These are phyloP conservation scores for Cudoniella acicularis DNA, from an alignment of 495 filamentous ascomycete genomes.

Conservation along the genomic window DNA sequence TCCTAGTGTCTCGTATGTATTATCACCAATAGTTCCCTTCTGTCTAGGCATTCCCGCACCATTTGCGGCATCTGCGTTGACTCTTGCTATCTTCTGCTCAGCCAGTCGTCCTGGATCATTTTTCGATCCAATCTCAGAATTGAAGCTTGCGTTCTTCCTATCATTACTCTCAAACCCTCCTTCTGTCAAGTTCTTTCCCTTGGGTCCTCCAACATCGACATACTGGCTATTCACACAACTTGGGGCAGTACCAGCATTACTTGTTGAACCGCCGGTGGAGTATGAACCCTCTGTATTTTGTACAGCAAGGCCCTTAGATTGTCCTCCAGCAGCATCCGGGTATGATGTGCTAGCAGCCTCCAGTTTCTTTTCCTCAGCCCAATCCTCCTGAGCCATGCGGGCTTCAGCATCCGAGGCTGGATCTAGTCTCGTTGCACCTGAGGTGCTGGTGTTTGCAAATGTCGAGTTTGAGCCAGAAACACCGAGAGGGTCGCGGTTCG, in stretches of 20 bases:
- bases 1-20: constrained; percentile 40
- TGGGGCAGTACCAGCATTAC: constrained; percentile 32
- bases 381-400: constrained; percentile 43
- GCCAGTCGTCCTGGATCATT: constrained; percentile 61
- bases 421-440: constrained; percentile 44
- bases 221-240: constrained; percentile 41
- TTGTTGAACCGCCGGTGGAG: constrained; percentile 14
- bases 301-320: constrained; percentile 41
- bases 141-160: constrained; percentile 56
- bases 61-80: constrained; percentile 30
- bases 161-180: constrained; percentile 47
- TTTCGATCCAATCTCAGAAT: constrained; percentile 52
- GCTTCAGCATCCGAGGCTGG: constrained; percentile 44
- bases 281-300: constrained; percentile 28
- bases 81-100: constrained; percentile 41
- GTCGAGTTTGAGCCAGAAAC: constrained; percentile 47
- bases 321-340: constrained; percentile 46
- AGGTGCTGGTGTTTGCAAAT: constrained; percentile 54
- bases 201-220: constrained; percentile 34
- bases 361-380: constrained; percentile 22
- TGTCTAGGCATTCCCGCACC: constrained; percentile 34
- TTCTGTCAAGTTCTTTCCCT: constrained; percentile 54
- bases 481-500: constrained; percentile 47
- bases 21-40: constrained; percentile 35
- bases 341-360: constrained; percentile 33